Base-by-base conservation (phyloP, 176 grass and related monocot genomes). In the Oryza meridionalis region DNA sequence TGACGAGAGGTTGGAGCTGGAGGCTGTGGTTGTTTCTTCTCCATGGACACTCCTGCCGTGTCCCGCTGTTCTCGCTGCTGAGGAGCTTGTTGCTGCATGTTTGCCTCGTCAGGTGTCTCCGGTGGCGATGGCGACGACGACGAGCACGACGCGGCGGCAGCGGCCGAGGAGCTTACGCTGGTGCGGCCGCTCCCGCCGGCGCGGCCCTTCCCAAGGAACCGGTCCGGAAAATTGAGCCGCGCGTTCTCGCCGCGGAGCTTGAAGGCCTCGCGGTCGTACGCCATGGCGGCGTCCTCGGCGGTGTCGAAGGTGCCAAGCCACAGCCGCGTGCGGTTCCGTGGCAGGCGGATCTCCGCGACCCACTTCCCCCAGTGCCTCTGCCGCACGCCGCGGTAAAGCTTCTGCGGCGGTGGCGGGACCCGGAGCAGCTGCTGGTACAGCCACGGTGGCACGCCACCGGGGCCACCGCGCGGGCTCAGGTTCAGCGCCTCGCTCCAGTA, bases 341-440 rank as follows among this genome's bases (percentile, higher is more conserved):
- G 96, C 73, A 94, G 78, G 47, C 96, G 93, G 83, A 98, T 98
- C 89, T 98, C 93, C 37, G 96, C 93, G 42, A 98, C 96, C 96
- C 96, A 98, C 84, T 94, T 98, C 0, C 96, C 93, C 96, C 96
- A 98, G 89, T 98, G 93, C 44, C 96, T 77, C 88, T 98, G 93
- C 59, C 96, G 69, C 78, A 98, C 96, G 8, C 96, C 96, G 29
- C 96, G 93, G 81, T 95, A 98, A 33, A 98, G 80, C 81, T 98
- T 98, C 27, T 92, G 84, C 1, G 88, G 90, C 2, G 90, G 66
- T 0, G 86, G 79, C 44, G 83, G 38, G 8, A 83, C 69, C 61
- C 69, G 84, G 75, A 93, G 26, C 32, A 86, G 72, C 9, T 86
- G 79, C 84, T 86, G 85, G 81, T 90, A 91, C 46, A 91, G 87